Percentiles rank a stretch among this genome's conserved stretches.
Conservation (phyloP, 148 eudicot genomes). For the Gaultheria prostrata region DNA sequence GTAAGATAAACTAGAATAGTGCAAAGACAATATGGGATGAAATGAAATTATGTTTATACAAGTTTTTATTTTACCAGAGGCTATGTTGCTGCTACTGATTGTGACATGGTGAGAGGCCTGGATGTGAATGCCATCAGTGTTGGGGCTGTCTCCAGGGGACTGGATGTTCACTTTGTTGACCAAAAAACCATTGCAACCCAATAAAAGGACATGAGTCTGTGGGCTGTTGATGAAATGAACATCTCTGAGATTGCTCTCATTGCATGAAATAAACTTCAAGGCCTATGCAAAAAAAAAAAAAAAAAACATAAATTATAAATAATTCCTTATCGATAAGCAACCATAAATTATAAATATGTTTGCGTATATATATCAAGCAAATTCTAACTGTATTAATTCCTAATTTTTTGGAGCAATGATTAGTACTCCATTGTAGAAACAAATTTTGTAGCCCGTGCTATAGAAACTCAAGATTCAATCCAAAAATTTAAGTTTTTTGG, state of each 20-base stretch:
- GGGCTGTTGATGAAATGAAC: slow-evolving; percentile 44
- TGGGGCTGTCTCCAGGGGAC: slow-evolving; percentile 58
- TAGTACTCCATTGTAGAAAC: too few species aligned
- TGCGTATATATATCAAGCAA: too few species aligned
- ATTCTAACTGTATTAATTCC: too few species aligned
- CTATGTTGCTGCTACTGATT: slow-evolving; percentile 36
- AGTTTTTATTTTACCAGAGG: slow-evolving; percentile 29
- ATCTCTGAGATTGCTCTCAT: slow-evolving; percentile 37
- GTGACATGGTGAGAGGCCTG: slow-evolving; percentile 34
- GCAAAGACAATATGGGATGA: neutral
- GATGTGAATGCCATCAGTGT: slow-evolving; percentile 72
- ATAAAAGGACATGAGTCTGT: slow-evolving; percentile 50
- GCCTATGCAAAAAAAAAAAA: slow-evolving; percentile 34
- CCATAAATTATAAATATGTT: neutral
- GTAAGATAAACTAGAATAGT: neutral
- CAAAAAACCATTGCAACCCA: slow-evolving; percentile 27
- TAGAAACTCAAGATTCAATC: neutral
- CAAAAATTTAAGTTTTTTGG: neutral
- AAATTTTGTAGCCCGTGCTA: neutral
- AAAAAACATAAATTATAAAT: too few species aligned
- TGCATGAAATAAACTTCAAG: slow-evolving; percentile 51
- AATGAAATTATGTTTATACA: neutral
- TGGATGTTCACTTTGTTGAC: slow-evolving; percentile 34
- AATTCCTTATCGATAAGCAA: neutral
- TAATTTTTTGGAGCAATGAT: too few species aligned